Percentiles rank a stretch among this genome's conserved stretches.
phyloP scores from a whole-genome alignment of 2,329 filamentous ascomycete genomes.

The Botryotinia convoluta region DNA sequence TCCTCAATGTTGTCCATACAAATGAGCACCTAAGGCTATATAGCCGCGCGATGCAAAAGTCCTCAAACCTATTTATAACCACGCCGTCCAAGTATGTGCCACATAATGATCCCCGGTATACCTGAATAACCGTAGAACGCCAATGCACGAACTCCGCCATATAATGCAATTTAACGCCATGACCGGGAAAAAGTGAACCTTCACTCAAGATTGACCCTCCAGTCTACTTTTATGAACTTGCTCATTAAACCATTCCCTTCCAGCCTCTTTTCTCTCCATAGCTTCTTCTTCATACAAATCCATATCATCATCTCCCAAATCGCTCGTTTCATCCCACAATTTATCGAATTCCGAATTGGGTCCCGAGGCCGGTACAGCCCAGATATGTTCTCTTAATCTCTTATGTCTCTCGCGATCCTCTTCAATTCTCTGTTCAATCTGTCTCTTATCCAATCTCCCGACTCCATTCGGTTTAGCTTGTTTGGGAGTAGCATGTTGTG shows the following conservation, averaged over 20 bases:
- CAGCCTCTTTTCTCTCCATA: slow-evolving; percentile 31
- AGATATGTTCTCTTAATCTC: slow-evolving; percentile 84
- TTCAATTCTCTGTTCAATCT: slow-evolving; percentile 94
- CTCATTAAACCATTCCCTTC: slow-evolving; percentile 34
- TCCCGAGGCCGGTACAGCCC: slow-evolving; percentile 69
- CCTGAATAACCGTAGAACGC: not conserved
- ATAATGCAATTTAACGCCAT: not conserved
- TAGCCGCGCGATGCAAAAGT: not conserved
- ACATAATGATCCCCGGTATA: not conserved
- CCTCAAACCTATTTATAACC: not conserved
- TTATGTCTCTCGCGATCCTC: slow-evolving; percentile 96
- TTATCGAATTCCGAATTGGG: slow-evolving; percentile 63
- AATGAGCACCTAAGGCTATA: not conserved
- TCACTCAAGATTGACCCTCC: not conserved
- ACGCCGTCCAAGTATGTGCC: not conserved
- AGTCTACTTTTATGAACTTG: slow-evolving; percentile 13
- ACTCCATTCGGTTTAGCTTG: slow-evolving; percentile 17
- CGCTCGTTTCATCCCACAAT: slow-evolving; percentile 84
- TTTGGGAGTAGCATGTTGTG: slow-evolving; percentile 15
- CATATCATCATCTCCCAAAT: slow-evolving; percentile 84
- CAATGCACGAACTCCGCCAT: not conserved
- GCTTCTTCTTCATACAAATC: slow-evolving; percentile 72
- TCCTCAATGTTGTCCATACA: not conserved
- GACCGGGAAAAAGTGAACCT: not conserved
- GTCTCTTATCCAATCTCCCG: slow-evolving; percentile 70